Base-by-base conservation (phyloP, 2,329 filamentous ascomycete genomes). In the Sporothrix inflata region DNA sequence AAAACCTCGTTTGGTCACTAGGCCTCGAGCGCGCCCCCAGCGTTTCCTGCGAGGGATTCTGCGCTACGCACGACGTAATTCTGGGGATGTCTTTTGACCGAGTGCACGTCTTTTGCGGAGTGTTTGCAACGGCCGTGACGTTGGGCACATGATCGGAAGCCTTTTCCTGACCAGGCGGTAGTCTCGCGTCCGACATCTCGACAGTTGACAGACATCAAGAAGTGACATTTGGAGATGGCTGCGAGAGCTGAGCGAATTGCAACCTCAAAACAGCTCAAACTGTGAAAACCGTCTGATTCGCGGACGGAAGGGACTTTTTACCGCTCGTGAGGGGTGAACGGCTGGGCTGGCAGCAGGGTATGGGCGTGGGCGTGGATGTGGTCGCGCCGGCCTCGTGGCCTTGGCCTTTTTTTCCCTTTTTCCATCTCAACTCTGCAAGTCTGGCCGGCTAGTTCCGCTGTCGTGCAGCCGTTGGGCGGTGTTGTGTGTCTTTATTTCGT, bases 291-390 rank as follows among this genome's bases (percentile, higher is more conserved):
- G 19, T 42, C 30, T 40, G 57, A 61, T 61, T 40, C 42, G 57
- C 57, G 38, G 57, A 63, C 57, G 19, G 19, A 61, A 40, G 57
- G 57, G 57, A 24, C 57, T 60, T 61, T 34, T 40, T 21, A 21
- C 19, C 30, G 30, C 16, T 7, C 30, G 8, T 4, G 4, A 34
- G 57, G 34, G 30, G 16, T 21, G 30, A 40, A 40, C 57, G 34
- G 57, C 8, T 34, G 55, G 55, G 24, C 55, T 61, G 57, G 14
- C 19, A 19, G 40, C 30, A 42, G 9, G 40, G 40, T 2, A 11
- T 30, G 12, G 2, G 1, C 30, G 27, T 30, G 7, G 53, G 16
- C 53, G 6, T 57, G 12, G 19, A 27, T 14, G 1, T 30, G 14
- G 12, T 30, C 9, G 27, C 1, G 55, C 30, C 55, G 53, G 30